Conservation (phyloP, 441 rosid genomes). For the Croton setiger region DNA sequence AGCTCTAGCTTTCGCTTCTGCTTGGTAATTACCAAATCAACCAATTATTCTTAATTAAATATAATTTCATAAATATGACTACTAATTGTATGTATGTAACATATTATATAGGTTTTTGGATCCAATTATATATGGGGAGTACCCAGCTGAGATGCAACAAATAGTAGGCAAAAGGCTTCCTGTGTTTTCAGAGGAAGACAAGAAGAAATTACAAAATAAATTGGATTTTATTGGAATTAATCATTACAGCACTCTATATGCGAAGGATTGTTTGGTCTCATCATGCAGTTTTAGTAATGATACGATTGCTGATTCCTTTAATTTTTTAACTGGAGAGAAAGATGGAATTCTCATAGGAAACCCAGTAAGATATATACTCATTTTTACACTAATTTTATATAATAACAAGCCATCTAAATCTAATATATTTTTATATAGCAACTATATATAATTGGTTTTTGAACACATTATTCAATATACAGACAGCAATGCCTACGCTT, state of each 20-base stretch:
- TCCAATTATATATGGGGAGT: conserved; percentile 14
- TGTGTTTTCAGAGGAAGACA: conserved; percentile 1
- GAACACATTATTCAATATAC: not conserved
- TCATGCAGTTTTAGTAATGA: not conserved
- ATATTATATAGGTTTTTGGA: conserved; percentile 1
- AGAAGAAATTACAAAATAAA: conserved; percentile 4
- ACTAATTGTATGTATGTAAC: not conserved
- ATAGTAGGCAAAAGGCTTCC: conserved; percentile 14
- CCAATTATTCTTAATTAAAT: no score
- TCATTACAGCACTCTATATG: conserved; percentile 8
- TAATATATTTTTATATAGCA: no score
- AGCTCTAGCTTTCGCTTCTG: not conserved
- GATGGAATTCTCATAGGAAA: conserved; percentile 6
- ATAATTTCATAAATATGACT: no score
- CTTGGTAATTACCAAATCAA: conserved; percentile 1
- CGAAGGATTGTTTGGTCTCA: conserved; percentile 11
- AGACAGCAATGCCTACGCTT: conserved; percentile 15
- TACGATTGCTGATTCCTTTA: not conserved
- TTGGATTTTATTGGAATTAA: conserved; percentile 16
- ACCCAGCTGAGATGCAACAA: conserved; percentile 13
- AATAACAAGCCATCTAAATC: no score
- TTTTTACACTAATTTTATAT: no score
- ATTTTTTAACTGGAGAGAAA: not conserved
- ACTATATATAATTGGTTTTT: no score
- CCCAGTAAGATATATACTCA: not conserved